These are phyloP conservation scores for Nothophoma quercina DNA, from an alignment of 2,329 filamentous ascomycete species.

Conservation along the genomic window DNA sequence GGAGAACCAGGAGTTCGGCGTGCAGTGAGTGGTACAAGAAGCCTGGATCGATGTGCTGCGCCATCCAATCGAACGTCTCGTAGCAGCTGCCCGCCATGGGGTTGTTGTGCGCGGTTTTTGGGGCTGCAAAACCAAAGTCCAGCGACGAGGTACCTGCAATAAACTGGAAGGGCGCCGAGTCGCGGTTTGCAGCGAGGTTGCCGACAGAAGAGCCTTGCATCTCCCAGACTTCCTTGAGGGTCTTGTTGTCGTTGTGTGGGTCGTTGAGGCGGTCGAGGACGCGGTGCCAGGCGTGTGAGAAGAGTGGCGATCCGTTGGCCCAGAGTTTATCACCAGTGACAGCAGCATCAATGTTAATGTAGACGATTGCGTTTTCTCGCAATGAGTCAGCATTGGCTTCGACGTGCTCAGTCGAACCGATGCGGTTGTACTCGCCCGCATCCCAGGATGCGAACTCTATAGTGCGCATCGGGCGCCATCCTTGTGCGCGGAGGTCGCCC, in stretches of 20 bases:
- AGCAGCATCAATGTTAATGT: constrained; percentile 88
- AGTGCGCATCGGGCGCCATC: constrained; percentile 91
- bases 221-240: constrained; percentile 81
- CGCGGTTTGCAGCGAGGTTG: constrained; percentile 76
- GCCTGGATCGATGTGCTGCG: constrained; percentile 77
- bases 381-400: constrained; percentile 81
- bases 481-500: constrained; percentile 75
- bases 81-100: constrained; percentile 85
- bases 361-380: constrained; percentile 78
- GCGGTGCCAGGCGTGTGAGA: constrained; percentile 73
- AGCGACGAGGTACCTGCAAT: constrained; percentile 88
- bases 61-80: constrained; percentile 89
- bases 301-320: constrained; percentile 82
- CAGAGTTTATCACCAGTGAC: constrained; percentile 78
- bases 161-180: constrained; percentile 90
- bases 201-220: constrained; percentile 65
- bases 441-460: constrained; percentile 99
- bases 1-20: constrained; percentile 78
- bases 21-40: constrained; percentile 83
- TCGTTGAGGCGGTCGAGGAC: constrained; percentile 79
- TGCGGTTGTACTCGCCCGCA: constrained; percentile 88
- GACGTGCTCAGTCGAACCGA: constrained; percentile 94
- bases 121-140: constrained; percentile 75
- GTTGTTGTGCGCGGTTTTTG: constrained; percentile 41
- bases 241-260: constrained; percentile 70